phyloP scores from a whole-genome alignment of 1,284 basidiomycete species.

The Golubevia sp. region DNA sequence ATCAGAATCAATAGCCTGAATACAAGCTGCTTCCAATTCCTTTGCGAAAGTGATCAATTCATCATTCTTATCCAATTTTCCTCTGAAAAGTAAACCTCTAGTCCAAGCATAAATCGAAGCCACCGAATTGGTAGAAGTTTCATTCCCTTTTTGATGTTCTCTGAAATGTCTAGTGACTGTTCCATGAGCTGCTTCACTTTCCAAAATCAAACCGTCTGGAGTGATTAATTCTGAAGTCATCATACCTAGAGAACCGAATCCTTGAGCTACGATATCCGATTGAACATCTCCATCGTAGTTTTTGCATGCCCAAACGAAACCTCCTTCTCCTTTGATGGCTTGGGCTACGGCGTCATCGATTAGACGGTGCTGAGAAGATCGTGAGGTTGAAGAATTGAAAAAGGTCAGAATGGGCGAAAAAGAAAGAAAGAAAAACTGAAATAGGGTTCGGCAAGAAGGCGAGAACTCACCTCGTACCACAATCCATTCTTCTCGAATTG shows the following conservation, averaged over 20 bases:
- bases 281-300: conserved; percentile 94
- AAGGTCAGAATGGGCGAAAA: too few species aligned
- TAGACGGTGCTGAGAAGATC: conserved; percentile 78
- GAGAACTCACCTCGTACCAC: conserved; percentile 75
- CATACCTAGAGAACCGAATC: conserved; percentile 88
- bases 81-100: conserved; percentile 82
- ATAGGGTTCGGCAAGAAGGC: too few species aligned
- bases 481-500: conserved; percentile 81
- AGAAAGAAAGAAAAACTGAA: too few species aligned
- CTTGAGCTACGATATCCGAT: conserved; percentile 66
- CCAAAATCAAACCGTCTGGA: conserved; percentile 87
- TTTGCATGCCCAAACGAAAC: conserved; percentile 97
- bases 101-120: conserved; percentile 99
- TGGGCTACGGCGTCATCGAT: conserved; percentile 78
- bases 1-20: conserved; percentile 88
- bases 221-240: conserved; percentile 98
- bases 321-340: conserved; percentile 91
- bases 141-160: conserved; percentile 87
- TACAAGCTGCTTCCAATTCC: conserved; percentile 82
- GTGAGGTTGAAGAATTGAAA: too few species aligned
- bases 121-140: conserved; percentile 92
- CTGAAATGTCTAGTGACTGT: conserved; percentile 84
- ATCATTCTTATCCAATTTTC: conserved; percentile 85
- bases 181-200: conserved; percentile 79
- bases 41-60: conserved; percentile 76